Percentiles rank a stretch among this genome's conserved stretches.
Conservation (phyloP, 2,329 filamentous ascomycete genomes). For the Scolecobasidium constrictum region DNA sequence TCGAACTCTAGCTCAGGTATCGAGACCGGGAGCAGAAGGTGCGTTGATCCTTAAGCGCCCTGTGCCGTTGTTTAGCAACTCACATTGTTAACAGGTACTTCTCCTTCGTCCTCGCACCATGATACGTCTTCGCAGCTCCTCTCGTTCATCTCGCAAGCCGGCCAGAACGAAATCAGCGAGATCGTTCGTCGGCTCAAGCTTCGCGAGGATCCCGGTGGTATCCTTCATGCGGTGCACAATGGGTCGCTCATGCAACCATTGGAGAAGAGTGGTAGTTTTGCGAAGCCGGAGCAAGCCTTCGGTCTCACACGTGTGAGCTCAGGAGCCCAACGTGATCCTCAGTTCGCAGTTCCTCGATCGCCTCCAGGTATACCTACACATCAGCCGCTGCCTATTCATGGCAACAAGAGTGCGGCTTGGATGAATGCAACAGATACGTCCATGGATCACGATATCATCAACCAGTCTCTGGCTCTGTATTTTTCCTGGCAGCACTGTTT, state of each 20-base stretch:
- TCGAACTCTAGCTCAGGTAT: constrained; percentile 11
- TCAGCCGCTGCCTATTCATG: too few relatives aligned
- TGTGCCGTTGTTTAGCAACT: too few relatives aligned
- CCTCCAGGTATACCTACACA: constrained; percentile 7
- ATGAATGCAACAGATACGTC: not conserved
- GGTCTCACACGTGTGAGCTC: constrained; percentile 6
- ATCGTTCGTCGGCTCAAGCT: constrained; percentile 12
- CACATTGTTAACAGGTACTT: too few relatives aligned
- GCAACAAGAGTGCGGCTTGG: too few relatives aligned
- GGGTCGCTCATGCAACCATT: constrained; percentile 11
- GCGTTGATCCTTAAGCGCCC: not conserved
- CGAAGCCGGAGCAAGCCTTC: constrained; percentile 5
- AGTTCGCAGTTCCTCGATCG: not conserved
- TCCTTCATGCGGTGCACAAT: not conserved
- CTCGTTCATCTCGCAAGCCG: constrained; percentile 7
- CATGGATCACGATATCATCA: constrained; percentile 44
- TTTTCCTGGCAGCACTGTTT: constrained; percentile 65
- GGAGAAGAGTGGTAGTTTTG: constrained; percentile 5
- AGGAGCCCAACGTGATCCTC: not conserved
- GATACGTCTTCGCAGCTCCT: constrained; percentile 12
- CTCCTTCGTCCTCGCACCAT: too few relatives aligned
- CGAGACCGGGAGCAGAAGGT: not conserved
- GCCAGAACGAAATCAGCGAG: constrained; percentile 12
- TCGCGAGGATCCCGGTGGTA: constrained; percentile 5
- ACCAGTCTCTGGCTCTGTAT: constrained; percentile 55